Base-by-base conservation (phyloP, 106 monocot species). In the Dioscorea zingiberensis region DNA sequence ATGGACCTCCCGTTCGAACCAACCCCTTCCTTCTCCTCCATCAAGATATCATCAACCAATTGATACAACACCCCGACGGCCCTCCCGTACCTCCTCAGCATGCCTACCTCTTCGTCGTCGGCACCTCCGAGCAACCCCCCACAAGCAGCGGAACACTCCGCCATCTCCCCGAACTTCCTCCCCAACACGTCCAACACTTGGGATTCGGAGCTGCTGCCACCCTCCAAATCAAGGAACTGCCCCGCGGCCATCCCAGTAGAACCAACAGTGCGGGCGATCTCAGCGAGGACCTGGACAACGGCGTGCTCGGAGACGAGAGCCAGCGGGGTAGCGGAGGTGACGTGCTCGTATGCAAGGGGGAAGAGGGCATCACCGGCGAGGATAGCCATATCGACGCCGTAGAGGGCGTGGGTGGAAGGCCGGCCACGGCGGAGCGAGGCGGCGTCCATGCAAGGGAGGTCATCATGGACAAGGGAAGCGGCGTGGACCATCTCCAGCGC, bases 401-500 rank as follows among this genome's bases (percentile, higher is more conserved):
- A 94, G 16, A 71, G 19, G 17, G 80, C 73, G 76, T 90, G 94
- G 58, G 59, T 78, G 44, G 84, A 70, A 56, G 90, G 90, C 4
- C 77, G 71, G 53, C 90, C 90, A 44, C 87, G 80, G 44, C 90
- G 87, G 54, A 75, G 44, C 7, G 70, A 69, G 25, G 84, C 72
- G 32, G 81, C 69, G 67, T 94, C 94, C 75, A 94, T 78, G 78
- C 87, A 94, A 9, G 94, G 94, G 47, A 94, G 81, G 61, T 94
- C 94, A 68, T 94, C 87, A 68, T 90, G 94, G 65, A 90, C 78
- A 57, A 90, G 94, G 21, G 94, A 94, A 7, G 87, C 87, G 25
- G 90, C 70, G 72, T 94, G 90, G 71, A 77, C 75, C 90, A 94
- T 94, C 80, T 90, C 94, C 44, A 94, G 82, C 21, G 90, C 87